A percentile compares a stretch with the other conserved stretches of the same genome.
These are phyloP conservation scores for Neurospora sp. DNA, from an alignment of 2,329 filamentous ascomycete species.

Conservation along the genomic window DNA sequence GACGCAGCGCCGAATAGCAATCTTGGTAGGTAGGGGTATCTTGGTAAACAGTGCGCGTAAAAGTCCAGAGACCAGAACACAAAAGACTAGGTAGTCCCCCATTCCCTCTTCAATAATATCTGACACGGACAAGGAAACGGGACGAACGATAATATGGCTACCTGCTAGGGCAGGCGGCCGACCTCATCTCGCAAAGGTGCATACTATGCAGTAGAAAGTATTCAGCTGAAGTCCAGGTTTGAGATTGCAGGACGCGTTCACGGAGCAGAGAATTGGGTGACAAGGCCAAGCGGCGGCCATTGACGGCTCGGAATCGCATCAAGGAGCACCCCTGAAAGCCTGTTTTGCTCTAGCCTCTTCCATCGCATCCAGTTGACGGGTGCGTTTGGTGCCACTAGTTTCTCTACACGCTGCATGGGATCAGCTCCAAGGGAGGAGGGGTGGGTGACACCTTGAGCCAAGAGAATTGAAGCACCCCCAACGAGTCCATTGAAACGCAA, in stretches of 20 bases:
- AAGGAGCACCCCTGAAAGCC: constrained; percentile 7
- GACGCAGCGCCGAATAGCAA: neutral
- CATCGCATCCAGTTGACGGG: constrained; percentile 7
- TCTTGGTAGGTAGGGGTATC: neutral
- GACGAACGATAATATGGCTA: neutral
- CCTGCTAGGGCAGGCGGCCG: neutral
- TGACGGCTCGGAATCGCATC: constrained; percentile 3
- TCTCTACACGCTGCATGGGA: constrained; percentile 14
- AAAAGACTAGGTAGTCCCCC: neutral
- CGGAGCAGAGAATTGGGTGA: constrained; percentile 5
- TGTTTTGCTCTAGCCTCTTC: constrained; percentile 9
- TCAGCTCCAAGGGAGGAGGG: constrained; percentile 2
- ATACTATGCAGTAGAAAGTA: constrained; percentile 1
- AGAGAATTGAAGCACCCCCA: neutral
- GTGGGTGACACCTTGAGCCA: constrained; percentile 1
- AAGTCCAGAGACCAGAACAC: neutral
- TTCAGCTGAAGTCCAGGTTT: constrained; percentile 16
- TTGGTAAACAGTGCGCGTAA: neutral
- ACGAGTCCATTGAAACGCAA: neutral
- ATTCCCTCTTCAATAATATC: neutral
- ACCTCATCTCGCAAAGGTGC: constrained; percentile 11
- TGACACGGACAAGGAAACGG: neutral
- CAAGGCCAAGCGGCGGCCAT: constrained; percentile 2
- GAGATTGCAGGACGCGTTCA: constrained; percentile 11
- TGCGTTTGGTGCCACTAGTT: constrained; percentile 12